A percentile compares a stretch with the other conserved stretches of the same genome.
phyloP scores from a whole-genome alignment of 441 rosid species.

The Biscutella laevigata region DNA sequence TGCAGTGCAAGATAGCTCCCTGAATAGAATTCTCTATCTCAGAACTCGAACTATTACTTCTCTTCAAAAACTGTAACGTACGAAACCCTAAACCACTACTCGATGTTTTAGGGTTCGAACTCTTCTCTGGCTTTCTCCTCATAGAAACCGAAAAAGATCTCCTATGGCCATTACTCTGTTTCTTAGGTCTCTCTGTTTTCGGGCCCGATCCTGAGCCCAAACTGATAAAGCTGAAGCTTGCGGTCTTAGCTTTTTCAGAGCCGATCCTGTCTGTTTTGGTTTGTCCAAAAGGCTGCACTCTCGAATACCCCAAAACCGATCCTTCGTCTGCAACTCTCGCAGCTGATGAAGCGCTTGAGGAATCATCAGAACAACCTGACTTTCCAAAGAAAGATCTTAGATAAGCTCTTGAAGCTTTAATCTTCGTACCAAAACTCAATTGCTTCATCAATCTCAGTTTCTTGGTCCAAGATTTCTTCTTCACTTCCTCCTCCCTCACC shows the following conservation, averaged over 20 bases:
- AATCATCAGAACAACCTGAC: conserved; percentile 49
- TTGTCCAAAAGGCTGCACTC: conserved; percentile 37
- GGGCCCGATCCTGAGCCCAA: no score
- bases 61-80: conserved; percentile 44
- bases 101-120: conserved; percentile 30
- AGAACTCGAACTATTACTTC: conserved; percentile 50
- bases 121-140: conserved; percentile 39
- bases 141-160: conserved; percentile 66
- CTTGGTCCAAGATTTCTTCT: conserved; percentile 62
- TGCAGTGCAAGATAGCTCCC: conserved; percentile 93
- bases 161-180: conserved; percentile 41
- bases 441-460: conserved; percentile 54
- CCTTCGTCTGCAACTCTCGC: conserved; percentile 43
- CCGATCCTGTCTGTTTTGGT: conserved; percentile 38
- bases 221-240: no score
- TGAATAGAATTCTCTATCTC: conserved; percentile 67
- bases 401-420: conserved; percentile 60
- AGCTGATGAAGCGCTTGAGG: conserved; percentile 7
- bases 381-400: conserved; percentile 55
- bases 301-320: conserved; percentile 31
- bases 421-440: conserved; percentile 45
- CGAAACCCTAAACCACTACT: conserved; percentile 34
- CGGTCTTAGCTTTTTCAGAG: no score
- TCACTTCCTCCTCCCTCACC: conserved; percentile 24
- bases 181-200: conserved; percentile 24